A percentile compares a stretch with the other conserved stretches of the same genome.
These are phyloP conservation scores for Juglanconis oblonga DNA, from an alignment of 2,329 filamentous ascomycete species.

Conservation along the genomic window DNA sequence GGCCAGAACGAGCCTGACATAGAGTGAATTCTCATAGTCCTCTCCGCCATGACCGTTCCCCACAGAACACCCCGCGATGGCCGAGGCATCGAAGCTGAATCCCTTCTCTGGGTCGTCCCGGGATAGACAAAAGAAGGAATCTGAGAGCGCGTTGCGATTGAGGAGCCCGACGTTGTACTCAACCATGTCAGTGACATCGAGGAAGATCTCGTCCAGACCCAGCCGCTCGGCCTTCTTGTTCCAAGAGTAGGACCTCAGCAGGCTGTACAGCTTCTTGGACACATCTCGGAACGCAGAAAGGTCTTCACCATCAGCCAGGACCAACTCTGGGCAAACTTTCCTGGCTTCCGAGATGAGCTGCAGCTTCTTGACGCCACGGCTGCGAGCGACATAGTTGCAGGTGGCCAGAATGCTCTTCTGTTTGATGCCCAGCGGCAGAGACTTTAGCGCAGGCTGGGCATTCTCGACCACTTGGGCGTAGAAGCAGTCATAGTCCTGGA, in stretches of 20 bases:
- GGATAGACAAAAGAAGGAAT: conserved; percentile 80
- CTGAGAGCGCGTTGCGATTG: conserved; percentile 59
- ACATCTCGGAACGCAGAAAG: conserved; percentile 80
- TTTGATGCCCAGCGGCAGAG: conserved; percentile 75
- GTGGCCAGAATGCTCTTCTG: conserved; percentile 93
- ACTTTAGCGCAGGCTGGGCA: conserved; percentile 69
- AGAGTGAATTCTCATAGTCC: conserved; percentile 28
- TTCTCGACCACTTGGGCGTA: conserved; percentile 90
- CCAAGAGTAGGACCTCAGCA: conserved; percentile 74
- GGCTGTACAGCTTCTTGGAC: conserved; percentile 75
- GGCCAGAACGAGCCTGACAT: conserved; percentile 67
- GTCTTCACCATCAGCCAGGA: conserved; percentile 85
- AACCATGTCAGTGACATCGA: conserved; percentile 84
- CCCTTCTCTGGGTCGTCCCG: conserved; percentile 72
- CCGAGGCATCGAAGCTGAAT: conserved; percentile 73
- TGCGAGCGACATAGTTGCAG: conserved; percentile 88
- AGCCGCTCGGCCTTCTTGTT: conserved; percentile 73
- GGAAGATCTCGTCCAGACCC: conserved; percentile 86
- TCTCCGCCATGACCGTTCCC: conserved; percentile 7
- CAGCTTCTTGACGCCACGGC: conserved; percentile 72
- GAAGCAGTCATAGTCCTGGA: conserved; percentile 82
- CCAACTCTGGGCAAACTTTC: conserved; percentile 75
- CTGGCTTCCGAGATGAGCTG: conserved; percentile 82
- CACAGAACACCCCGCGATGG: conserved; percentile 59
- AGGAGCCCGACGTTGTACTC: conserved; percentile 74